These are phyloP conservation scores for Neopestalotiopsis sp. DNA, from an alignment of 2,329 filamentous ascomycete species.

Conservation along the genomic window DNA sequence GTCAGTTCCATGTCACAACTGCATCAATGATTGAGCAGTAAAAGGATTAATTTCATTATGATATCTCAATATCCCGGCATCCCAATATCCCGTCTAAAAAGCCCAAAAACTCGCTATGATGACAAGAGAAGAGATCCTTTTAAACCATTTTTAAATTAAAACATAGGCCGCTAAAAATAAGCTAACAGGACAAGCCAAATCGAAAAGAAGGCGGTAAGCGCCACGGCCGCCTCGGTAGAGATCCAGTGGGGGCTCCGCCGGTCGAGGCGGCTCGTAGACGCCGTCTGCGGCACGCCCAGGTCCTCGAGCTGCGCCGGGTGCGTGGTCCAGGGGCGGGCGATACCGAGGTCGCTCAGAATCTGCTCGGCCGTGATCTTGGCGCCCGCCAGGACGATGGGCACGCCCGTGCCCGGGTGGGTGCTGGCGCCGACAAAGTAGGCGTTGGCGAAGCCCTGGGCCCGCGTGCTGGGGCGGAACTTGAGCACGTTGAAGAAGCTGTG, in stretches of 20 bases:
- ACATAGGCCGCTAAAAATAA: constrained; percentile 12
- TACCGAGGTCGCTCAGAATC: constrained; percentile 42
- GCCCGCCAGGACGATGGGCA: constrained; percentile 75
- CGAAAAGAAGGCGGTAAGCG: not conserved
- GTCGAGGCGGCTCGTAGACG: constrained; percentile 22
- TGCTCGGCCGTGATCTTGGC: constrained; percentile 63
- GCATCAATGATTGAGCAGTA: not conserved
- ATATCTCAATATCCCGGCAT: not conserved
- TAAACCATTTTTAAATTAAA: not conserved
- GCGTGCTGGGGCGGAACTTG: constrained; percentile 67
- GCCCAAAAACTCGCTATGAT: not conserved
- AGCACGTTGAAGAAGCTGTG: constrained; percentile 79
- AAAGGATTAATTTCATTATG: not conserved
- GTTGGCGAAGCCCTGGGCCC: constrained; percentile 52
- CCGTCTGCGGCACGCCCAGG: constrained; percentile 28
- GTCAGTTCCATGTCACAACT: too few relatives aligned
- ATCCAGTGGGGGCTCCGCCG: not conserved
- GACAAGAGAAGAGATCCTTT: not conserved
- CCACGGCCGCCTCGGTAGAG: not conserved
- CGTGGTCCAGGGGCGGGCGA: constrained; percentile 37
- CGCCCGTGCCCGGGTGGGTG: constrained; percentile 78
- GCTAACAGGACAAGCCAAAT: constrained; percentile 10
- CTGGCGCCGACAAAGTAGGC: constrained; percentile 78
- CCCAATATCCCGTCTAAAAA: not conserved
- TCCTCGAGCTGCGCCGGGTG: constrained; percentile 27